phyloP scores from a whole-genome alignment of 2,329 filamentous ascomycete species.

The Decorospora gaudefroyi region DNA sequence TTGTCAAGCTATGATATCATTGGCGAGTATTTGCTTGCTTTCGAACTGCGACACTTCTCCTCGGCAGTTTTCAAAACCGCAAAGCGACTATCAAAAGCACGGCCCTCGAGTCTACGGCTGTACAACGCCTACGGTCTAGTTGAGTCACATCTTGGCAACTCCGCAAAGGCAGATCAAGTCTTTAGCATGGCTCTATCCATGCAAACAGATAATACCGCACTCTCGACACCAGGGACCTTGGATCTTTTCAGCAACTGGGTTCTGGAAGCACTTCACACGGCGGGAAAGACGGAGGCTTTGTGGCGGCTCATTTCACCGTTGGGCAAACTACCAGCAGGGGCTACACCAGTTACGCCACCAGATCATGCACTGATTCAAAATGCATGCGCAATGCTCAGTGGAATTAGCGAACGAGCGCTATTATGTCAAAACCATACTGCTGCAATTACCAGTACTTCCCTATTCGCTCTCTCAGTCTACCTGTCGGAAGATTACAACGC shows the following conservation, averaged over 20 bases:
- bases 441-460: slow-evolving; percentile 63
- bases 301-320: slow-evolving; percentile 42
- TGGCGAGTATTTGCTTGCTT: slow-evolving; percentile 70
- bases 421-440: slow-evolving; percentile 48
- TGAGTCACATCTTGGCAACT: slow-evolving; percentile 64
- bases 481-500: slow-evolving; percentile 54
- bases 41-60: slow-evolving; percentile 63
- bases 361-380: slow-evolving; percentile 18
- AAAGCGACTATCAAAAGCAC: slow-evolving; percentile 72
- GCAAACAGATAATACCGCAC: slow-evolving; percentile 54
- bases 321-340: slow-evolving; percentile 14
- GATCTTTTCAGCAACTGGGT: slow-evolving; percentile 63
- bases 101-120: slow-evolving; percentile 65
- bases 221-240: slow-evolving; percentile 54
- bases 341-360: slow-evolving; percentile 9
- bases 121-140: slow-evolving; percentile 81
- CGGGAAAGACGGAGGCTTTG: slow-evolving; percentile 42
- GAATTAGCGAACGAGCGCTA: slow-evolving; percentile 59
- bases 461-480: slow-evolving; percentile 69
- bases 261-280: slow-evolving; percentile 66
- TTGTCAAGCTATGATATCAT: slow-evolving; percentile 53
- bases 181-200: slow-evolving; percentile 69
- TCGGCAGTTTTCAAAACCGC: slow-evolving; percentile 67
- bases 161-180: slow-evolving; percentile 64
- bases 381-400: slow-evolving; percentile 20